A percentile compares a stretch with the other conserved stretches of the same genome.
phyloP scores from a whole-genome alignment of 1,284 basidiomycete species.

The Nidula niveotomentosa region DNA sequence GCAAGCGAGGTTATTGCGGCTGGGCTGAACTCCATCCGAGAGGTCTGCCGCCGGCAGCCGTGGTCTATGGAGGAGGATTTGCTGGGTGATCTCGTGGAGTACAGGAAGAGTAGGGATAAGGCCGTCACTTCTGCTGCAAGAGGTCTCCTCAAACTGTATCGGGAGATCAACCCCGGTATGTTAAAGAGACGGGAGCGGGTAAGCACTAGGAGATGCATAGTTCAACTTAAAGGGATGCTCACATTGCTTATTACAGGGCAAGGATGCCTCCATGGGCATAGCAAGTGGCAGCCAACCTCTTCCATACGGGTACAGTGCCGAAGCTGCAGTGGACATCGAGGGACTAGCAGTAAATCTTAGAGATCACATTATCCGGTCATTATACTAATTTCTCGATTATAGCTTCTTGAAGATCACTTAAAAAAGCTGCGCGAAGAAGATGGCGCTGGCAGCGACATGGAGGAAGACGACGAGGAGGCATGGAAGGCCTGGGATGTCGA shows the following conservation, averaged over 20 bases:
- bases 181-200: constrained; percentile 88
- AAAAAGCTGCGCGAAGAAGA: constrained; percentile 70
- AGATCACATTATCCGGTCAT: not conserved
- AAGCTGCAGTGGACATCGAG: constrained; percentile 86
- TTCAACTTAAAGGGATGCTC: not conserved
- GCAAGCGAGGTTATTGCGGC: constrained; percentile 95
- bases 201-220: constrained; percentile 18
- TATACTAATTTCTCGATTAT: constrained; percentile 4
- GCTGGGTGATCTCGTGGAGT: constrained; percentile 91
- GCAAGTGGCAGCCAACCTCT: constrained; percentile 61
- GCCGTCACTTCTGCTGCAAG: constrained; percentile 88
- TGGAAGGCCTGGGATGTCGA: constrained; percentile 95
- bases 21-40: constrained; percentile 92
- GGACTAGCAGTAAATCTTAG: constrained; percentile 71
- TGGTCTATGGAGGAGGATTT: constrained; percentile 97
- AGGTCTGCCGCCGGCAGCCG: constrained; percentile 91
- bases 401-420: constrained; percentile 90
- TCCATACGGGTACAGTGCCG: constrained; percentile 78
- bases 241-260: constrained; percentile 53
- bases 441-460: constrained; percentile 39
- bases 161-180: constrained; percentile 95
- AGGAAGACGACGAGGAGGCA: constrained; percentile 68
- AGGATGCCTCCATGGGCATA: constrained; percentile 80
- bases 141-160: constrained; percentile 89
- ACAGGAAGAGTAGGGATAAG: constrained; percentile 95